Conservation (phyloP, 78 protist genomes). For the Dictyostelium firmibasis region DNA sequence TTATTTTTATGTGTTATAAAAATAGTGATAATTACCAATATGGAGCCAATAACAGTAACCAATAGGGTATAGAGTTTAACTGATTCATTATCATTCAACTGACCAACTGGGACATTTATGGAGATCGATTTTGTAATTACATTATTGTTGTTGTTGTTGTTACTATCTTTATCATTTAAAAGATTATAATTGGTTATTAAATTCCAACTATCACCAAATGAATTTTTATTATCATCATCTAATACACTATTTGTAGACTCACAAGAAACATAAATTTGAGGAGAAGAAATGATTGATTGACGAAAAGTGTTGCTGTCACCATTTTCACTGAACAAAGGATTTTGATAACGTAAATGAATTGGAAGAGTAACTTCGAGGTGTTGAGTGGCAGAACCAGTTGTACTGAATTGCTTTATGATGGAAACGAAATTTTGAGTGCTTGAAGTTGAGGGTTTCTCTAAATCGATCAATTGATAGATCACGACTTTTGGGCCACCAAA, state of each 20-base stretch:
- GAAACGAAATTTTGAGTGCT: conserved; percentile 59
- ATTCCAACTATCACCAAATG: not conserved
- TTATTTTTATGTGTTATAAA: not conserved
- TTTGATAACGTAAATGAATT: conserved; percentile 66
- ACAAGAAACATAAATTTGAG: conserved; percentile 2
- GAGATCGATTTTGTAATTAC: not conserved
- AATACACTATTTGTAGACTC: not conserved
- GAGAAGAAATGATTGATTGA: not conserved
- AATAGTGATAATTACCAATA: conserved; percentile 40
- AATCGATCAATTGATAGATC: conserved; percentile 59
- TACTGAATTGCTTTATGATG: not conserved
- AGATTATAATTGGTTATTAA: not conserved
- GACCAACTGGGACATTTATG: conserved; percentile 57
- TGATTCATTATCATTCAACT: not conserved
- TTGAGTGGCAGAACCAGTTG: not conserved
- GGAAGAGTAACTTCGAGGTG: not conserved
- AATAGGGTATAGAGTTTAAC: conserved; percentile 10
- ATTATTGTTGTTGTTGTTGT: not conserved
- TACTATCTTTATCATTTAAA: not conserved
- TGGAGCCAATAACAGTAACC: conserved; percentile 47
- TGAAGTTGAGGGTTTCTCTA: conserved; percentile 56
- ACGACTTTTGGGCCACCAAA: conserved; percentile 62
- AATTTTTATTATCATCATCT: not conserved
- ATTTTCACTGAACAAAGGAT: conserved; percentile 15
- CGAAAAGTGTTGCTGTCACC: not conserved